A percentile compares a stretch with the other conserved stretches of the same genome.
Evolutionary conservation across 2,329 filamentous ascomycete species (phyloP).

Genomic region (Pestalotiopsis sp.): DNA sequence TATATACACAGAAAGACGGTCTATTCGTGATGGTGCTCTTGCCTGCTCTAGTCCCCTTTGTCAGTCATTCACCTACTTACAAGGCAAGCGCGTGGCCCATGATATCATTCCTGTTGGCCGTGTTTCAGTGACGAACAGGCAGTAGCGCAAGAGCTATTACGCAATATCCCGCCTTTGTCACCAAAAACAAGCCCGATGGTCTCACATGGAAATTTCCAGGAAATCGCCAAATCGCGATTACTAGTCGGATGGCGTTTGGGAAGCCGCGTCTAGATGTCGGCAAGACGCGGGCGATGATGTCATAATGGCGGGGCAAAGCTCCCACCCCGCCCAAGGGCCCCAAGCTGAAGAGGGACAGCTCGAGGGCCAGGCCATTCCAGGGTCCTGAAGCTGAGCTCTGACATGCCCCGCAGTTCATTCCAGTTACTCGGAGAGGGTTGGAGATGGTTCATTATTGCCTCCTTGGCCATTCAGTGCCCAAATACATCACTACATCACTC

Average conservation of each 20-base stretch:
- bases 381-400: not conserved
- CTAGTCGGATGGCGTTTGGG: constrained; percentile 1
- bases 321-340: not conserved
- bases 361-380: not conserved
- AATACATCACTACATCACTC: not conserved
- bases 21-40: not conserved
- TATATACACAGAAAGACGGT: not conserved
- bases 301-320: not conserved
- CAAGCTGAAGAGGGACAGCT: not conserved
- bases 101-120: constrained; percentile 3
- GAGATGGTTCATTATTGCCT: not conserved
- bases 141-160: constrained; percentile 1
- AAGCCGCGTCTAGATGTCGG: no score
- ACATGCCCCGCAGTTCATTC: not conserved
- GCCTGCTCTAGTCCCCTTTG: not conserved
- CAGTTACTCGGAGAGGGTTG: not conserved
- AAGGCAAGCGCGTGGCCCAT: not conserved
- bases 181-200: not conserved
- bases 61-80: not conserved
- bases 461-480: no score
- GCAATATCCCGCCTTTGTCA: constrained; percentile 6
- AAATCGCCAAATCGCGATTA: constrained; percentile 5
- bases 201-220: constrained; percentile 6
- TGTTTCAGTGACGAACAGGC: constrained; percentile 2
- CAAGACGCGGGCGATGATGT: constrained; percentile 1